Evolutionary conservation across 1,139 yeast species (phyloP).

Genomic region (Hansenula sp.): DNA sequence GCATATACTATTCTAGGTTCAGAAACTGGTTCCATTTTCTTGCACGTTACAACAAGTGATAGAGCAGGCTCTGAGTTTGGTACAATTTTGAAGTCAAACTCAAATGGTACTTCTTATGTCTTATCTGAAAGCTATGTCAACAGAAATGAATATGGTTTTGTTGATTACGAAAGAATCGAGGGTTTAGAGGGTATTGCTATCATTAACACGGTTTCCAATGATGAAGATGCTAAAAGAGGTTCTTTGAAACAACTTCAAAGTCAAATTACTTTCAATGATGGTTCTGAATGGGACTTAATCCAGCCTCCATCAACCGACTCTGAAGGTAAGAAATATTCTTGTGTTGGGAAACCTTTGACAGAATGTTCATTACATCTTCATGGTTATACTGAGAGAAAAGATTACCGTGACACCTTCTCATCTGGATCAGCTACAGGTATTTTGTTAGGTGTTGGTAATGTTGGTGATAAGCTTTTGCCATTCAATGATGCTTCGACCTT

Average conservation of each 20-base stretch:
- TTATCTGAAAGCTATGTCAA: constrained; percentile 70
- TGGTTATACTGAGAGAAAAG: constrained; percentile 86
- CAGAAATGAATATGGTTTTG: constrained; percentile 68
- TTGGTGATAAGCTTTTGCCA: constrained; percentile 58
- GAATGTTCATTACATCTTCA: constrained; percentile 82
- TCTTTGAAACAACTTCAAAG: constrained; percentile 58
- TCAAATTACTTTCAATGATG: constrained; percentile 84
- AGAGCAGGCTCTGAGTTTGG: constrained; percentile 62
- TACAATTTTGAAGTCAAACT: constrained; percentile 81
- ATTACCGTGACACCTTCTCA: constrained; percentile 78
- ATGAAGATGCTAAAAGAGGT: constrained; percentile 37
- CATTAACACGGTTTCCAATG: constrained; percentile 63
- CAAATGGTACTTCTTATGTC: constrained; percentile 93
- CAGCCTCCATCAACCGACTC: constrained; percentile 66
- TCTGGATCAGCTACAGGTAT: constrained; percentile 89
- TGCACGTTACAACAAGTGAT: constrained; percentile 73
- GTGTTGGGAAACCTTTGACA: constrained; percentile 46
- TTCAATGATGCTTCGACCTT: constrained; percentile 61
- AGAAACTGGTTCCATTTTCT: constrained; percentile 65
- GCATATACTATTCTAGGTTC: constrained; percentile 87
- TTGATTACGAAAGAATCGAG: constrained; percentile 82
- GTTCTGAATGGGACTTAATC: constrained; percentile 77
- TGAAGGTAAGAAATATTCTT: constrained; percentile 51
- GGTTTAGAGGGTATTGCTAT: constrained; percentile 87
- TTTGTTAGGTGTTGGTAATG: constrained; percentile 85